Percentiles rank a stretch among this genome's conserved stretches.
phyloP scores from a whole-genome alignment of 768 basidiomycete species.

The Gloeopeniophorella convolvens region DNA sequence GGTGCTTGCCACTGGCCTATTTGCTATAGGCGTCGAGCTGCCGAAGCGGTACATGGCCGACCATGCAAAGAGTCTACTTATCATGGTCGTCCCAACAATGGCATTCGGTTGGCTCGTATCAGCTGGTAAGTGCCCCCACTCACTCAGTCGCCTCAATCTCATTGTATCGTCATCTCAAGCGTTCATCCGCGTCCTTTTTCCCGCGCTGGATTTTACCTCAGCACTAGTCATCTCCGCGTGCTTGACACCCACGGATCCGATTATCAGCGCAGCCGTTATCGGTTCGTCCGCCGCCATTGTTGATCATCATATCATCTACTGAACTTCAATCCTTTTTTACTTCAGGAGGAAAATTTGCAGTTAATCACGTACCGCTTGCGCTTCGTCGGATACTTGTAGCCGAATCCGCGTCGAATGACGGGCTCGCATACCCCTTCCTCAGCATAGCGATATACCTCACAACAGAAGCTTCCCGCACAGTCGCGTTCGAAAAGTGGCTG shows the following conservation, averaged over 20 bases:
- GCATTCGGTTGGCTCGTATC: conserved; percentile 78
- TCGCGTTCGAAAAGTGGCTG: conserved; percentile 80
- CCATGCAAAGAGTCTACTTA: conserved; percentile 63
- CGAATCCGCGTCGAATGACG: conserved; percentile 94
- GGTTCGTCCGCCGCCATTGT: conserved; percentile 33
- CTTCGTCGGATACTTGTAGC: conserved; percentile 78
- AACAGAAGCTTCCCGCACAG: conserved; percentile 51
- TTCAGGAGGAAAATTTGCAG: conserved; percentile 71
- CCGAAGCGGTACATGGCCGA: conserved; percentile 78
- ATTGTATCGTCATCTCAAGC: conserved; percentile 31
- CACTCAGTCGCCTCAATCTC: not conserved
- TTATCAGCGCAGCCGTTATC: conserved; percentile 80
- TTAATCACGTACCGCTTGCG: conserved; percentile 62
- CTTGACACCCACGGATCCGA: conserved; percentile 91
- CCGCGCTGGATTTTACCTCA: conserved; percentile 61
- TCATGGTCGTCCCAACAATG: conserved; percentile 80
- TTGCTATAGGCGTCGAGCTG: conserved; percentile 92
- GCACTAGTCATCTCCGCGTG: conserved; percentile 85
- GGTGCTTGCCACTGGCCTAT: conserved; percentile 86
- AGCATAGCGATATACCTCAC: conserved; percentile 81
- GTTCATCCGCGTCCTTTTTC: conserved; percentile 67
- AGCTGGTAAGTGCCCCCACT: conserved; percentile 39
- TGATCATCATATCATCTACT: not conserved
- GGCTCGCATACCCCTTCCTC: conserved; percentile 90
- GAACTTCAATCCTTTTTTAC: not conserved